Conservation (phyloP, 371 early-diverging fungal species). For the Nematocida displodere region DNA sequence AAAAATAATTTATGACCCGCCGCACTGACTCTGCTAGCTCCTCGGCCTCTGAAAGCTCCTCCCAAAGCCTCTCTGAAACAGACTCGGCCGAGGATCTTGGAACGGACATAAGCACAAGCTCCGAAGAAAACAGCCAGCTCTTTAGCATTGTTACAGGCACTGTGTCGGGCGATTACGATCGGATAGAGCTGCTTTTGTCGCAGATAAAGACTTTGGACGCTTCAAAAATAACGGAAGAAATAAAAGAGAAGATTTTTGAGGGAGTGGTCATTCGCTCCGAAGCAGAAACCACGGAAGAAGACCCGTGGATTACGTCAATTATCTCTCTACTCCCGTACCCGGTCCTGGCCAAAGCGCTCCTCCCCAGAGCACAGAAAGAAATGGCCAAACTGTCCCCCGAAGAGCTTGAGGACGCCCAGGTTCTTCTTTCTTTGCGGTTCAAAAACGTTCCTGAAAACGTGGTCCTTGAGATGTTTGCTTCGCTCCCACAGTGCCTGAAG, state of each 20-base stretch:
- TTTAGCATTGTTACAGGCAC: constrained; percentile 21
- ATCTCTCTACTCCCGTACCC: constrained; percentile 17
- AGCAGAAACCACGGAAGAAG: constrained; percentile 40
- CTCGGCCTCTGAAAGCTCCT: no score
- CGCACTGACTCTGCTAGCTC: no score
- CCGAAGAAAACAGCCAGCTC: constrained; percentile 7
- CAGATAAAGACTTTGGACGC: constrained; percentile 7
- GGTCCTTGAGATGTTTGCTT: constrained; percentile 42
- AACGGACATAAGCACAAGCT: background rate
- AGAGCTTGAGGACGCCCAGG: background rate
- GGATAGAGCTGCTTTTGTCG: constrained; percentile 27
- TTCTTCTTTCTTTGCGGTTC: constrained; percentile 21
- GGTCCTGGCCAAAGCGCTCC: background rate
- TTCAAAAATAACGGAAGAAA: background rate
- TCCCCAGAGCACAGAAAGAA: background rate
- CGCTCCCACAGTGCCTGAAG: background rate
- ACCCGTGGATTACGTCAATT: constrained; percentile 39
- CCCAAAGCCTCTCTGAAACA: no score
- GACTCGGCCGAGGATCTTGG: no score
- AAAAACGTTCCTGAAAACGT: constrained; percentile 37
- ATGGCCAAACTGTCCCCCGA: background rate
- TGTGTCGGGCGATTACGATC: constrained; percentile 2
- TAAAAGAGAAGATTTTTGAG: background rate
- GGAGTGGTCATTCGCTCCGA: constrained; percentile 12
- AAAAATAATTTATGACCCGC: no score